These are phyloP conservation scores for Calonectria pseudoturangicola DNA, from an alignment of 2,329 filamentous ascomycete species.

Conservation along the genomic window DNA sequence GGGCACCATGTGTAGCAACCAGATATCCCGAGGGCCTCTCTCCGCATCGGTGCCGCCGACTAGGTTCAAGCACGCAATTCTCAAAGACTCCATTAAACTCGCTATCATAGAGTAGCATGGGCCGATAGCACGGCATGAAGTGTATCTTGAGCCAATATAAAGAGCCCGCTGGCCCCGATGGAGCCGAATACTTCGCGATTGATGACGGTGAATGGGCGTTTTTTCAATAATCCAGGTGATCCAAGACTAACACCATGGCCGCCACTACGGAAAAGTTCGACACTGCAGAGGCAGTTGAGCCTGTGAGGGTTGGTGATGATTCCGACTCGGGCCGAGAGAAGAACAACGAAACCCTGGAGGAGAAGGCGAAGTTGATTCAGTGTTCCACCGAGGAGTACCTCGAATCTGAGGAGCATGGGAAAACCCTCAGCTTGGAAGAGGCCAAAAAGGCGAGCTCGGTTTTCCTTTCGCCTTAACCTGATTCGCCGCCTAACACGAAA, in stretches of 20 bases:
- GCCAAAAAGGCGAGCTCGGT: constrained; percentile 5
- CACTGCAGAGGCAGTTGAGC: not conserved
- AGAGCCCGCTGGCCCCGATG: not conserved
- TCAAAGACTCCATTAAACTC: not conserved
- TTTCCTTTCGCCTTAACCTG: not conserved
- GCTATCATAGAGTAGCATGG: constrained; percentile 8
- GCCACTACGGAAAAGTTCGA: constrained; percentile 4
- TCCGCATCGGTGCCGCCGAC: constrained; percentile 24
- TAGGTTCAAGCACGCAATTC: constrained; percentile 28
- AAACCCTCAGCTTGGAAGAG: constrained; percentile 13
- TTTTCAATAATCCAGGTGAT: not conserved
- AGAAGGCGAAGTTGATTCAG: constrained; percentile 4
- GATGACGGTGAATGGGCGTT: constrained; percentile 14
- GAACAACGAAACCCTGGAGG: constrained; percentile 10
- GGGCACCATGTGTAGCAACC: constrained; percentile 18
- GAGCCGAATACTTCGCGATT: not conserved
- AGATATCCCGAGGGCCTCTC: constrained; percentile 4
- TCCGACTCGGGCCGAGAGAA: constrained; percentile 16
- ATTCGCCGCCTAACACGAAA: not conserved
- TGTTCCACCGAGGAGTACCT: not conserved
- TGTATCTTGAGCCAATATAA: constrained; percentile 19
- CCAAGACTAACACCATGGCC: constrained; percentile 14
- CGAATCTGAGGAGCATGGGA: constrained; percentile 4
- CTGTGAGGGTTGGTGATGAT: constrained; percentile 7
- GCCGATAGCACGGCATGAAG: not conserved